Conservation (phyloP, 2,329 filamentous ascomycete genomes). For the Cladosporium velox region DNA sequence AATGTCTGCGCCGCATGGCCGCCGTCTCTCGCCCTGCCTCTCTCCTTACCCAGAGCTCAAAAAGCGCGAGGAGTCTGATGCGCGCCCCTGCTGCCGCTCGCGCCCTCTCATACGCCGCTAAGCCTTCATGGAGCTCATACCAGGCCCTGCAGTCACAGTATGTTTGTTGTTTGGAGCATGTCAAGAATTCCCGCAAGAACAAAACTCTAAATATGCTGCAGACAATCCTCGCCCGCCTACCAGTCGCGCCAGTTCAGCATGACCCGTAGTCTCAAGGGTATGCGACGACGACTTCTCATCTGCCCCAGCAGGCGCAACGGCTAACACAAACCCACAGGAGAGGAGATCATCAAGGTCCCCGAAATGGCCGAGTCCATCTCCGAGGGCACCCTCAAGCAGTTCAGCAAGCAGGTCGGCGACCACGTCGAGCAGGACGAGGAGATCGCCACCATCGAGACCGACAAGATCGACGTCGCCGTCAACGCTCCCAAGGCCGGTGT, state of each 20-base stretch:
- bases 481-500: conserved; percentile 89
- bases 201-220: conserved; percentile 28
- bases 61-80: conserved; percentile 30
- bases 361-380: conserved; percentile 99
- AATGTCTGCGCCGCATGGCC: conserved; percentile 41
- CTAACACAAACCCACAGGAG: conserved; percentile 53
- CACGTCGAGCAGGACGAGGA: conserved; percentile 95
- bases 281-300: conserved; percentile 20
- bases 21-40: conserved; percentile 33
- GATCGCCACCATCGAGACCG: conserved; percentile 97
- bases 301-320: neutral
- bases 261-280: conserved; percentile 38
- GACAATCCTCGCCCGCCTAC: conserved; percentile 32
- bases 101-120: conserved; percentile 27
- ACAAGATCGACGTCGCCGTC: conserved; percentile 98
- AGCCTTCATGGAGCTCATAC: conserved; percentile 25
- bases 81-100: conserved; percentile 28
- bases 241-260: conserved; percentile 38
- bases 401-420: conserved; percentile 89
- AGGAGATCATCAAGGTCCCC: conserved; percentile 87
- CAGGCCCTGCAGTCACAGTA: conserved; percentile 21
- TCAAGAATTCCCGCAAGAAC: neutral
- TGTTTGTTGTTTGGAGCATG: conserved; percentile 5
- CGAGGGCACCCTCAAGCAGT: conserved; percentile 95
- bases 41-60: conserved; percentile 33